Percentiles rank a stretch among this genome's conserved stretches.
phyloP scores from a whole-genome alignment of 305 asterid species.

The Fraxinus platypoda region DNA sequence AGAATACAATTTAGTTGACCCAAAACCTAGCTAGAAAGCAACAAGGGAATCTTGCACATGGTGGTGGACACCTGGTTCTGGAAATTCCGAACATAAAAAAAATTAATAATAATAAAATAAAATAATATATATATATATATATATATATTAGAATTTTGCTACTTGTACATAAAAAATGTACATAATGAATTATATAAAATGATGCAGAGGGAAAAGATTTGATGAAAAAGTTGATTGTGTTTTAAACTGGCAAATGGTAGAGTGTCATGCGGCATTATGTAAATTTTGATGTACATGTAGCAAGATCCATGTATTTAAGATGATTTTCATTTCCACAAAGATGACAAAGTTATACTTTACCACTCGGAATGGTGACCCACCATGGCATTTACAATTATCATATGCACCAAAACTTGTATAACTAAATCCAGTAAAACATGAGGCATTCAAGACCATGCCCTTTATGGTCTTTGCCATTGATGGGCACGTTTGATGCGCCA shows the following conservation, averaged over 20 bases:
- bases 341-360: background rate
- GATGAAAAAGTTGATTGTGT: too few relatives aligned
- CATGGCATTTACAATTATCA: background rate
- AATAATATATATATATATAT: too few relatives aligned
- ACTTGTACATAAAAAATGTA: too few relatives aligned
- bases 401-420: background rate
- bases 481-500: background rate
- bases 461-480: background rate
- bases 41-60: background rate
- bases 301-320: background rate
- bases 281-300: too few relatives aligned
- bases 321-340: background rate
- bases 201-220: too few relatives aligned
- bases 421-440: background rate
- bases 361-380: background rate
- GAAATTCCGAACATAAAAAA: background rate
- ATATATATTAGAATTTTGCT: too few relatives aligned
- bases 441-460: background rate
- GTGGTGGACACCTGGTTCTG: background rate
- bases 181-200: too few relatives aligned
- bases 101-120: too few relatives aligned
- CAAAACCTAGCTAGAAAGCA: background rate
- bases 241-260: too few relatives aligned
- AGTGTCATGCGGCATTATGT: too few relatives aligned
- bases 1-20: background rate